Percentiles rank a stretch among this genome's conserved stretches.
Conservation (phyloP, 306 rosid genomes). For the Vigna reflexopilosa region DNA sequence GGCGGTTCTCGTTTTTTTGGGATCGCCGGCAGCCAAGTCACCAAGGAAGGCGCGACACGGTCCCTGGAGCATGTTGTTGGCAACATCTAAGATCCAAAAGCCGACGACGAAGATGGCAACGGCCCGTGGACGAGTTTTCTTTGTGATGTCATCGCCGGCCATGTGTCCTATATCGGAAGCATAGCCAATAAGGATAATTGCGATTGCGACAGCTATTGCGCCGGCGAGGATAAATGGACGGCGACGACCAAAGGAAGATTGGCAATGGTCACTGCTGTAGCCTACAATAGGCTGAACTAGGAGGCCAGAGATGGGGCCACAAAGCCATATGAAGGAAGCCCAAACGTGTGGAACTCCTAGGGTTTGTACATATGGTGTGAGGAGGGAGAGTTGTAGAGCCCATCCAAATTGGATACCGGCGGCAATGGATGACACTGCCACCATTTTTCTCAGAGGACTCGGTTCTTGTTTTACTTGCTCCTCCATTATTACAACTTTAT, state of each 20-base stretch:
- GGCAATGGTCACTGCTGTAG: slow-evolving; percentile 68
- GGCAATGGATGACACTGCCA: slow-evolving; percentile 66
- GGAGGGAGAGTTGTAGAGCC: slow-evolving; percentile 76
- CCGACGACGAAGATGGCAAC: slow-evolving; percentile 59
- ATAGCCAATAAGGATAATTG: slow-evolving; percentile 71
- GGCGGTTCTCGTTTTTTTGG: slow-evolving; percentile 40
- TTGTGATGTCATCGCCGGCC: slow-evolving; percentile 40
- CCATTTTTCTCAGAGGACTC: slow-evolving; percentile 12
- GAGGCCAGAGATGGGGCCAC: slow-evolving; percentile 76
- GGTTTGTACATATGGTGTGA: slow-evolving; percentile 77
- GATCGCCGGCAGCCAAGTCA: slow-evolving; percentile 55
- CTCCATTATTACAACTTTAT: background rate
- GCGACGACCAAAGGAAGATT: slow-evolving; percentile 75
- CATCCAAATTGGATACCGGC: slow-evolving; percentile 84
- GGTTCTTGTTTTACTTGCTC: background rate
- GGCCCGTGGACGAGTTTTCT: slow-evolving; percentile 46
- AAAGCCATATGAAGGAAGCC: slow-evolving; percentile 82
- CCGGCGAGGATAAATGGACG: slow-evolving; percentile 67
- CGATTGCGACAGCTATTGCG: slow-evolving; percentile 30
- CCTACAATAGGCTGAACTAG: slow-evolving; percentile 76
- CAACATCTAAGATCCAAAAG: slow-evolving; percentile 72
- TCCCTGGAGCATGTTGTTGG: slow-evolving; percentile 76
- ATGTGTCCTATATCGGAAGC: slow-evolving; percentile 72
- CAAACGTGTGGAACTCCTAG: slow-evolving; percentile 72
- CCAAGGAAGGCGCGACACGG: slow-evolving; percentile 72